Evolutionary conservation across 2,329 filamentous ascomycete genomes (phyloP).

Genomic region (Venturia pyrina): DNA sequence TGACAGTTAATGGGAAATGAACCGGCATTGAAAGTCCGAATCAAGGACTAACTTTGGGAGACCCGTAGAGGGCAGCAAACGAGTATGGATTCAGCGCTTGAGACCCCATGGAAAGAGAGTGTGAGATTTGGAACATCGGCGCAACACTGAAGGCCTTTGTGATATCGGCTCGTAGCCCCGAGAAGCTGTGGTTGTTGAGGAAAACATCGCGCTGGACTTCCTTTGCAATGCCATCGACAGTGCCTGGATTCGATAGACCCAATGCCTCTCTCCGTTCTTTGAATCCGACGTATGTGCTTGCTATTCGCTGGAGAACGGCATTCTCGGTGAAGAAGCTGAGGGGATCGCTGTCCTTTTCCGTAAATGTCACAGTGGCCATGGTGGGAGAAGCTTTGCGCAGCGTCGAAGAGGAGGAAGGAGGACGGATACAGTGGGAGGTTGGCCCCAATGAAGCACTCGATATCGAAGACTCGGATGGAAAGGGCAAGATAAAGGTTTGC

Average conservation of each 20-base stretch:
- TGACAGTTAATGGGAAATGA: neutral
- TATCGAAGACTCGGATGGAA: neutral
- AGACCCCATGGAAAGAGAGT: slow-evolving; percentile 87
- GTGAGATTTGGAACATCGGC: slow-evolving; percentile 93
- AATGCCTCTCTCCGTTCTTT: slow-evolving; percentile 78
- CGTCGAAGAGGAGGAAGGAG: neutral
- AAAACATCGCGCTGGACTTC: slow-evolving; percentile 96
- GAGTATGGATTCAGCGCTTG: slow-evolving; percentile 90
- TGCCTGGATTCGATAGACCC: slow-evolving; percentile 84
- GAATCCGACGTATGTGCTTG: slow-evolving; percentile 72
- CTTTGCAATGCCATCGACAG: slow-evolving; percentile 76
- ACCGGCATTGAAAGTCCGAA: neutral
- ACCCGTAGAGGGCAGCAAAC: slow-evolving; percentile 89
- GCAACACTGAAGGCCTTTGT: slow-evolving; percentile 93
- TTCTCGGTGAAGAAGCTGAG: slow-evolving; percentile 57
- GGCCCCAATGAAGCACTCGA: neutral
- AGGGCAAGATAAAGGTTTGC: neutral
- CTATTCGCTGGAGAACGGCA: slow-evolving; percentile 56
- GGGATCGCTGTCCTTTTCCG: slow-evolving; percentile 5
- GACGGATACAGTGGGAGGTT: neutral
- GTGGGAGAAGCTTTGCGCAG: neutral
- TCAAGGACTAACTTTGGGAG: slow-evolving; percentile 61
- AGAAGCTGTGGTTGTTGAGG: slow-evolving; percentile 94
- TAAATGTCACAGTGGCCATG: slow-evolving; percentile 8
- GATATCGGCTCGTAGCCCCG: slow-evolving; percentile 87